A percentile compares a stretch with the other conserved stretches of the same genome.
Evolutionary conservation across 2,329 filamentous ascomycete species (phyloP).

Genomic region (Penicillium freii): DNA sequence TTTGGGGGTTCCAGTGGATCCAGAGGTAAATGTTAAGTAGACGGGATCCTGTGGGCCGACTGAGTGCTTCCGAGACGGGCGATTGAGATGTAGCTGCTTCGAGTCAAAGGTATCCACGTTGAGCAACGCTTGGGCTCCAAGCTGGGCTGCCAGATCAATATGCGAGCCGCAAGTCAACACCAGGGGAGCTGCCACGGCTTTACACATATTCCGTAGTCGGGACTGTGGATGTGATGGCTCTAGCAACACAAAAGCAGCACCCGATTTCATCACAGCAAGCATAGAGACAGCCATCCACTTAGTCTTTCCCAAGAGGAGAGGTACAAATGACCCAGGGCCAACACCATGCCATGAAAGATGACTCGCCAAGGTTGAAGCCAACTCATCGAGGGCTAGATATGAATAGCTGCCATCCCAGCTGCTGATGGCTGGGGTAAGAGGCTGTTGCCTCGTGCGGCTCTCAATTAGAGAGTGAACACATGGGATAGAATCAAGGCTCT

Average conservation of each 20-base stretch:
- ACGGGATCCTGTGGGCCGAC: conserved; percentile 31
- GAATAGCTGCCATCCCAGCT: conserved; percentile 13
- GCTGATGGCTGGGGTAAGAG: conserved; percentile 1
- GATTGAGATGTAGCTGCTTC: not conserved
- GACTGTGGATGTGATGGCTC: conserved; percentile 4
- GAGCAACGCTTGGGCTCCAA: not conserved
- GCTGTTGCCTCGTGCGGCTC: not conserved
- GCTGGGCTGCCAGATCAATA: not conserved
- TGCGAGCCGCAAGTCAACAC: not conserved
- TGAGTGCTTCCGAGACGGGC: not conserved
- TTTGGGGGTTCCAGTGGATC: conserved; percentile 33
- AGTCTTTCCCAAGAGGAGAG: conserved; percentile 6
- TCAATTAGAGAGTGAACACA: conserved; percentile 4
- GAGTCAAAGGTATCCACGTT: not conserved
- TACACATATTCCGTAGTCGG: not conserved
- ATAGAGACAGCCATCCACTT: conserved; percentile 24
- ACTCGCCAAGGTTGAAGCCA: not conserved
- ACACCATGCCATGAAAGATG: not conserved
- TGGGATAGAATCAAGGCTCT: not conserved
- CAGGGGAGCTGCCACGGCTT: not conserved
- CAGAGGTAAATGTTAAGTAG: conserved; percentile 58
- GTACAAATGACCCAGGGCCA: conserved; percentile 2
- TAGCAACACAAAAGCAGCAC: conserved; percentile 29
- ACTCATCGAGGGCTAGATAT: conserved; percentile 2
- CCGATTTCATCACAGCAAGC: conserved; percentile 31